Evolutionary conservation across 768 basidiomycete species (phyloP), one percentile per base, ranked within the genome.

Genomic region (Panellus pusillus): DNA sequence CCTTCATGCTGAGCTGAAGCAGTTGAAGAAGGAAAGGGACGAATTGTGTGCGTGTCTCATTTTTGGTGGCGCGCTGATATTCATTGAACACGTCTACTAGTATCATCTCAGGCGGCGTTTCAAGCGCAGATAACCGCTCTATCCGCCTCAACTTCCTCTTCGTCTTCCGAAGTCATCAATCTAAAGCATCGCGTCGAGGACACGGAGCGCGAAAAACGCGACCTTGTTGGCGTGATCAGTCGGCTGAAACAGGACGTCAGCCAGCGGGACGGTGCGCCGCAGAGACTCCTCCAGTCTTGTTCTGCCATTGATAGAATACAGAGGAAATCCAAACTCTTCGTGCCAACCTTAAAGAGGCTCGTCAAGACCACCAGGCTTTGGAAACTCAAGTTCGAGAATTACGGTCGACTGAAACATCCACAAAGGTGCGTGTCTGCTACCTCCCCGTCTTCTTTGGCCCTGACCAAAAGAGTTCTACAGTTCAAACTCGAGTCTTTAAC

Each of bases 131-230:
- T 93, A 54, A 65, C 80, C 6, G 66, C 78, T 0, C 70, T 91
- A 6, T 79, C 80, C 11, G 80, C 63, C 35, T 81, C 86, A 0
- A 82, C 87, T 40, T 75, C 82, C 11, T 75, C 82, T 0, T 86
- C 89, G 2, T 83, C 84, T 4, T 71, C 76, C 1, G 87, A 87
- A 65, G 67, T 83, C 8, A 84, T 83, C 32, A 66, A 71, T 6
- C 65, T 91, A 35, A 83, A 78, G 59, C 78, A 71, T 50, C 81
- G 82, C 36, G 71, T 88, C 4, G 84, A 91, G 18, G 89, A 91
- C 55, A 79, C 80, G 1, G 92, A 97, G 58, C 79, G 89, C 49
- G 95, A 97, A 75, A 97, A 97, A 71, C 83, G 93, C 31, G 92
- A 95, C 58, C 79, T 97, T 43, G 76, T 95, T 39, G 83, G 81